Evolutionary conservation across 495 filamentous ascomycete genomes (phyloP), one percentile per base, ranked within the genome.

Genomic region (Talaromyces liani): DNA sequence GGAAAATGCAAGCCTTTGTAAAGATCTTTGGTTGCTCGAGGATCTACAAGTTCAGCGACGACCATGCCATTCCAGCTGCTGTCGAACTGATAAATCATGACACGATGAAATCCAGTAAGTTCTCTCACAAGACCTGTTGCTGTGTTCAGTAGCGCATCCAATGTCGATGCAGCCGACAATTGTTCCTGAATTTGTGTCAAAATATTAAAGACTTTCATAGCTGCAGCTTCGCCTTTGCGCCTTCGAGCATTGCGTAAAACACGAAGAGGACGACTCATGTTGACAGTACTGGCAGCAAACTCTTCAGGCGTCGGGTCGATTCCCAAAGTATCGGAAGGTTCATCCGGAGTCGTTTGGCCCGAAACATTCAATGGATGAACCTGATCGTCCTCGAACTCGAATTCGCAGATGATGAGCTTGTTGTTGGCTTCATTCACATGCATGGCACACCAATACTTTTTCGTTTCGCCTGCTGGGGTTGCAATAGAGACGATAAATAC

Each of bases 51-150:
- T 69, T 97, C 93, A 0, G 91, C 89, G 39, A 97, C 92, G 2
- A 96, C 92, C 53, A 85, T 84, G 65, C 33, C 73, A 66, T 14
- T 66, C 68, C 22, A 79, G 61, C 57, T 78, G 51, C 84, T 79
- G 71, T 98, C 93, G 65, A 97, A 98, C 68, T 95, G 92, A 72
- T 96, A 97, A 16, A 98, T 83, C 88, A 97, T 89, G 9, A 96
- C 89, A 2, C 92, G 89, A 67, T 96, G 92, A 67, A 97, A 98
- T 0, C 93, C 92, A 0, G 91, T 96, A 31, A 98, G 72, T 65
- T 97, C 92, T 69, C 95, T 92, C 22, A 94, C 77, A 7, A 78
- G 62, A 1, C 77, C 75, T 0, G 73, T 66, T 0, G 75, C 72
- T 1, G 67, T 76, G 27, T 78, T 75, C 16, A 79, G 61, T 1